Evolutionary conservation across 2,329 filamentous ascomycete species (phyloP), one percentile per base, ranked within the genome.

Genomic region (Trichoderma asperellum): DNA sequence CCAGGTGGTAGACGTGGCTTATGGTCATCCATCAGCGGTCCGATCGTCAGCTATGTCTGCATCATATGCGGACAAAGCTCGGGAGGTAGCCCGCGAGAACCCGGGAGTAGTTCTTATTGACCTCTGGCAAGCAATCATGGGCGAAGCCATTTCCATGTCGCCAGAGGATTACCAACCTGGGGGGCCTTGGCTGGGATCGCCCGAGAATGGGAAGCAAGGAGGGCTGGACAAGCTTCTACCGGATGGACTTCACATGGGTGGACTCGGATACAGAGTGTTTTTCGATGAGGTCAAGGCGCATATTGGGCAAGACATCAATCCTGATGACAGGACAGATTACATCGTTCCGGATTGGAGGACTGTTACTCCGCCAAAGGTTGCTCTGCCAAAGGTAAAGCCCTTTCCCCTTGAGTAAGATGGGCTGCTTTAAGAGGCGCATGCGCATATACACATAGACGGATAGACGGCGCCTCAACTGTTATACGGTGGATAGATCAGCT

Each of bases 81-180:
- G 92, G 82, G 79, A 84, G 77, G 79, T 97, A 86, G 92, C 91
- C 8, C 87, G 88, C 14, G 85, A 89, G 70, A 84, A 90, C 63
- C 82, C 92, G 0, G 91, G 86, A 2, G 83, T 95, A 3, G 84
- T 88, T 0, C 86, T 95, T 1, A 82, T 97, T 27, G 93, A 98
- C 79, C 85, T 98, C 1, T 96, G 92, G 88, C 86, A 87, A 71
- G 88, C 88, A 0, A 86, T 97, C 74, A 92, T 97, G 89, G 83
- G 87, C 68, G 84, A 87, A 85, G 94, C 79, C 82, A 87, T 79
- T 77, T 85, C 77, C 77, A 87, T 80, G 80, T 87, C 79, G 77
- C 87, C 77, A 73, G 81, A 85, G 60, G 91, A 89, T 75, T 85
- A 89, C 66, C 81, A 87, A 56, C 80, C 79, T 57, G 82, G 79